Evolutionary conservation across 371 early-diverging fungal species (phyloP), one percentile per base, ranked within the genome.

Genomic region (Mucor irregularis): DNA sequence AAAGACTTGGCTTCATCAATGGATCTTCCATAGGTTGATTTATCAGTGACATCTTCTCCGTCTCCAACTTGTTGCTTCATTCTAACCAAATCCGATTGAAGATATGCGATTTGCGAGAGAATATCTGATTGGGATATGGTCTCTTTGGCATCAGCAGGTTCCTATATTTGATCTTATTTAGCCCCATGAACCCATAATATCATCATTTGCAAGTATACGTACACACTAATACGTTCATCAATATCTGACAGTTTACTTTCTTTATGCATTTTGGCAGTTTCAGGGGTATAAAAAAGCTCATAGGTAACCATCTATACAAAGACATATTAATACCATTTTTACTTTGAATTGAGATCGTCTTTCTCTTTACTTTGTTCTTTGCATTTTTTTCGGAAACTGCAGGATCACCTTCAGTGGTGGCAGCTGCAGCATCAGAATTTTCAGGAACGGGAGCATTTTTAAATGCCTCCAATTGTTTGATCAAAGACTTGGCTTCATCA

Each of bases 141-240:
- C 29, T 58, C 60, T 5, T 56, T 61, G 13, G 59, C 58, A 33
- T 64, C 64, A 4, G 46, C 53, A 17, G 65, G 39, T 57, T 66
- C 65, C 65, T 64, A 40, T 22, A n/a, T n/a, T n/a, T n/a, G n/a
- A n/a, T n/a, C n/a, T n/a, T n/a, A n/a, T n/a, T n/a, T n/a, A n/a
- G n/a, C n/a, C n/a, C n/a, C n/a, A n/a, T n/a, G n/a, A n/a, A n/a
- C n/a, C n/a, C n/a, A n/a, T n/a, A n/a, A n/a, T n/a, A n/a, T n/a
- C n/a, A n/a, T n/a, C n/a, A n/a, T n/a, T n/a, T n/a, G n/a, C n/a
- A n/a, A n/a, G n/a, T n/a, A n/a, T n/a, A n/a, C n/a, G n/a, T n/a
- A n/a, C n/a, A n/a, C n/a, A n/a, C n/a, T n/a, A 42, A 96, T 80
- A 22, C 96, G 88, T n/a, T 83, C 76, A 61, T 94, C 94, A 17